Percentiles rank a stretch among this genome's conserved stretches.
These are phyloP conservation scores for Aspergillus avenaceus DNA, from an alignment of 495 filamentous ascomycete genomes.

Conservation along the genomic window DNA sequence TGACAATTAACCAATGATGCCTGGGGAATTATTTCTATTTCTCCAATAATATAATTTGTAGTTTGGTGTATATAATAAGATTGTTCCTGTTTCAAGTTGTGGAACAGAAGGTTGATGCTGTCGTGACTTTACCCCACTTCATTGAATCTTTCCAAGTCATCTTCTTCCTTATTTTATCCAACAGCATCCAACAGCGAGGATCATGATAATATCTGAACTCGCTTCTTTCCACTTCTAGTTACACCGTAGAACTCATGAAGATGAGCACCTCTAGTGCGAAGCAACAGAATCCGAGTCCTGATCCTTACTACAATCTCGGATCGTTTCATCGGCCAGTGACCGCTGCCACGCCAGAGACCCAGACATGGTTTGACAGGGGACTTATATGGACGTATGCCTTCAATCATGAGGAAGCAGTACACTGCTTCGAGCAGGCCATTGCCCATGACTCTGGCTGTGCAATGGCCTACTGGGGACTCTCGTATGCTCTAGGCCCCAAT, in stretches of 20 bases:
- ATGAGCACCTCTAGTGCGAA: conserved; percentile 1
- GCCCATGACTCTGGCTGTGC: conserved; percentile 48
- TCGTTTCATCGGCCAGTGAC: conserved; percentile 42
- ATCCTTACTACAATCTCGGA: conserved; percentile 53
- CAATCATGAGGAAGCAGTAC: conserved; percentile 24
- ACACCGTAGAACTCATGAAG: too few species aligned
- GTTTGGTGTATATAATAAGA: too few species aligned
- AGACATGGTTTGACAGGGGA: conserved; percentile 25
- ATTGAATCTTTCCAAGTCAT: neutral
- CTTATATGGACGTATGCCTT: conserved; percentile 28
- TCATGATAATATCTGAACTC: neutral
- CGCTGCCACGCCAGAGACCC: conserved; percentile 27
- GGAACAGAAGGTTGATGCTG: too few species aligned
- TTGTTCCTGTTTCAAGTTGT: too few species aligned
- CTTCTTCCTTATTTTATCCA: neutral
- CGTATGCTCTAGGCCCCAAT: conserved; percentile 62
- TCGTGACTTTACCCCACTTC: neutral
- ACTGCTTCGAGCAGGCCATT: conserved; percentile 38
- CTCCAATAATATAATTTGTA: too few species aligned
- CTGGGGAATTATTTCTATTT: too few species aligned
- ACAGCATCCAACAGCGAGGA: neutral
- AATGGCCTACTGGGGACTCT: conserved; percentile 66
- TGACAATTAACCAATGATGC: neutral
- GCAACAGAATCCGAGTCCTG: neutral
- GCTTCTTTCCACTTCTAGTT: too few species aligned